phyloP scores from a whole-genome alignment of 352 stramenopile genomes.

The Globisporangium heterothallicum region DNA sequence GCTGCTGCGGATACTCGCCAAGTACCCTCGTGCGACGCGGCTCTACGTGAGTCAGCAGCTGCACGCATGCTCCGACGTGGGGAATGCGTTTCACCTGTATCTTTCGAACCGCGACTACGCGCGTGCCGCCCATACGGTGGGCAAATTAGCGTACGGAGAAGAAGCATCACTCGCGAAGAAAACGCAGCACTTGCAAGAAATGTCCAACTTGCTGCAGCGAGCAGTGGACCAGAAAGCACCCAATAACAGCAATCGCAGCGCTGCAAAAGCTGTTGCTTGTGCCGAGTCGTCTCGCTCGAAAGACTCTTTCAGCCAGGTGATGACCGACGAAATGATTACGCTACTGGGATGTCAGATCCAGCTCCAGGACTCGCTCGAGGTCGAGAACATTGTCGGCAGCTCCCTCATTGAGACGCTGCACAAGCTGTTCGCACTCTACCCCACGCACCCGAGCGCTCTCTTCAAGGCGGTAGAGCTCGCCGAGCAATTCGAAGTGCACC shows the following conservation, averaged over 20 bases:
- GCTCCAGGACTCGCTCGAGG: constrained; percentile 29
- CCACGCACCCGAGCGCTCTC: constrained; percentile 31
- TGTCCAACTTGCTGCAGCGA: constrained; percentile 23
- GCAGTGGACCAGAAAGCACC: not conserved
- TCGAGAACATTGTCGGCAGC: constrained; percentile 36
- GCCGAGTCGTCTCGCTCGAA: constrained; percentile 11
- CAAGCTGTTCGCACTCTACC: constrained; percentile 50
- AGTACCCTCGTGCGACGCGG: constrained; percentile 37
- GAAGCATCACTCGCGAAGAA: constrained; percentile 33
- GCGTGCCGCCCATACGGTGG: constrained; percentile 28
- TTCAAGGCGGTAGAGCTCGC: constrained; percentile 28
- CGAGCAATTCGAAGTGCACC: constrained; percentile 36
- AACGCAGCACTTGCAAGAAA: constrained; percentile 31
- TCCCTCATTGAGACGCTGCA: constrained; percentile 56
- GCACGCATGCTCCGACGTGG: constrained; percentile 22
- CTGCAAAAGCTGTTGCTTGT: not conserved
- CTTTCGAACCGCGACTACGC: constrained; percentile 20
- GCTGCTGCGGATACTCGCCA: constrained; percentile 28
- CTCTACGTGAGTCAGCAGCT: constrained; percentile 42
- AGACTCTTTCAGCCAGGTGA: constrained; percentile 40
- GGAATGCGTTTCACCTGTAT: constrained; percentile 26
- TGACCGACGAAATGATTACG: constrained; percentile 42
- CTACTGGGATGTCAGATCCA: constrained; percentile 37
- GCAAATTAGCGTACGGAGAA: constrained; percentile 44
- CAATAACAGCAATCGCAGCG: not conserved